Evolutionary conservation across 2,329 filamentous ascomycete genomes (phyloP).

Genomic region (Talaromyces sp.): DNA sequence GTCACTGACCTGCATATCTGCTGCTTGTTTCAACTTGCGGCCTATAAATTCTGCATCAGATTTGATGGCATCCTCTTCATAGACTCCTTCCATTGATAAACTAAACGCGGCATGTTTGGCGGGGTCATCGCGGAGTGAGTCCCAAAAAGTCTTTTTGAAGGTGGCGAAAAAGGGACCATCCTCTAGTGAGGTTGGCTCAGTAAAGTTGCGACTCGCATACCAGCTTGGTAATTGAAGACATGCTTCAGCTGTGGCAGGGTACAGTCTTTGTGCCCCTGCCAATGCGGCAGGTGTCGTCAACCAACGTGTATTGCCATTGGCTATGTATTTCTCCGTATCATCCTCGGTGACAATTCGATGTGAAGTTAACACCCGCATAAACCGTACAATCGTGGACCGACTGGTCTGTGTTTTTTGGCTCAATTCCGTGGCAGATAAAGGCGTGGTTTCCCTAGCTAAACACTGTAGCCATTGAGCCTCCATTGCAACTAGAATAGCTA

Average conservation of each 20-base stretch:
- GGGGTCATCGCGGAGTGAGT: background rate
- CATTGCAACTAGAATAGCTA: background rate
- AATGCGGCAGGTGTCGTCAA: background rate
- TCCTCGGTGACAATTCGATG: background rate
- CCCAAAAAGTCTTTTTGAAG: background rate
- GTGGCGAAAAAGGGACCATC: background rate
- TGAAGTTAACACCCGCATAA: background rate
- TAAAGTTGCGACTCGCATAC: background rate
- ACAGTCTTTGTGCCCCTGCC: background rate
- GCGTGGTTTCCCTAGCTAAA: background rate
- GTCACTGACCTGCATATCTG: background rate
- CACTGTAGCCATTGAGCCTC: background rate
- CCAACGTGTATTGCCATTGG: background rate
- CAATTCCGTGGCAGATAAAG: background rate
- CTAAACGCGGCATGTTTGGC: background rate
- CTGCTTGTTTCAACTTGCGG: background rate
- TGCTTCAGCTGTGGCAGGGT: background rate
- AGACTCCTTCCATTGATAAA: background rate
- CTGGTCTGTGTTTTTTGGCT: background rate
- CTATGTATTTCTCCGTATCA: background rate
- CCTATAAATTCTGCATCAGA: background rate
- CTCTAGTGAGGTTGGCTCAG: background rate
- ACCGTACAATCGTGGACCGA: background rate
- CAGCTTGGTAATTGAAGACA: background rate
- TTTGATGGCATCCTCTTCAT: background rate